phyloP scores from a whole-genome alignment of 1,284 basidiomycete genomes.

The Volvariella surrecta region DNA sequence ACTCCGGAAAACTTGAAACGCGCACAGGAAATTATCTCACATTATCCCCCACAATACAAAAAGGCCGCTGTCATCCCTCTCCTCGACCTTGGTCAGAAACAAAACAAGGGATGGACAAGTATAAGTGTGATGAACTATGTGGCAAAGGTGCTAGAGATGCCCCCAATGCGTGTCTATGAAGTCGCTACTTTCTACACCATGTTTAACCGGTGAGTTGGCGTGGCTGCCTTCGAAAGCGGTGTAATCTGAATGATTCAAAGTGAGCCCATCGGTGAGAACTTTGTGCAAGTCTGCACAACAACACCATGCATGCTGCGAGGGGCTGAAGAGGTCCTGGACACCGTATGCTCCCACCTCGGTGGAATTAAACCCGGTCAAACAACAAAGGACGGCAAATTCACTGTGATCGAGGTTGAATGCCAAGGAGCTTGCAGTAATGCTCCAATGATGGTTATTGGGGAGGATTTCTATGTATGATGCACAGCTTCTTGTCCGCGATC shows the following conservation, averaged over 20 bases:
- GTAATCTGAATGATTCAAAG: conserved; percentile 27
- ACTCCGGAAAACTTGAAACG: conserved; percentile 73
- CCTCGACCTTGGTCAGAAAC: conserved; percentile 92
- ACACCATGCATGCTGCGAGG: conserved; percentile 98
- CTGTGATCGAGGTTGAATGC: conserved; percentile 97
- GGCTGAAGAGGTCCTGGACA: conserved; percentile 83
- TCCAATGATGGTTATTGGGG: conserved; percentile 96
- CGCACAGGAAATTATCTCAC: conserved; percentile 84
- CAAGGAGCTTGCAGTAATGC: conserved; percentile 98
- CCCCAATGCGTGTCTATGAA: conserved; percentile 98
- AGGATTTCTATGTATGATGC: conserved; percentile 85
- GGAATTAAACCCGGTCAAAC: conserved; percentile 86
- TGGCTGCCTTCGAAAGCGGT: not conserved
- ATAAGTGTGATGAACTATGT: conserved; percentile 99
- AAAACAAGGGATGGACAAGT: conserved; percentile 98
- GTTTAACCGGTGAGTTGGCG: conserved; percentile 77
- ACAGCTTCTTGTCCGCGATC: not conserved
- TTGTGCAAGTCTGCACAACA: conserved; percentile 98
- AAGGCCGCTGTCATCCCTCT: conserved; percentile 97
- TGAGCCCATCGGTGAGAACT: conserved; percentile 91
- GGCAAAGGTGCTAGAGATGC: conserved; percentile 88
- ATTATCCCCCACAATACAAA: conserved; percentile 96
- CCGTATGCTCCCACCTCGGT: conserved; percentile 79
- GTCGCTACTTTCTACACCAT: conserved; percentile 99
- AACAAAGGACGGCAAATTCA: conserved; percentile 94